phyloP scores from a whole-genome alignment of 1,284 basidiomycete species.

The Phenoliferia sp. region DNA sequence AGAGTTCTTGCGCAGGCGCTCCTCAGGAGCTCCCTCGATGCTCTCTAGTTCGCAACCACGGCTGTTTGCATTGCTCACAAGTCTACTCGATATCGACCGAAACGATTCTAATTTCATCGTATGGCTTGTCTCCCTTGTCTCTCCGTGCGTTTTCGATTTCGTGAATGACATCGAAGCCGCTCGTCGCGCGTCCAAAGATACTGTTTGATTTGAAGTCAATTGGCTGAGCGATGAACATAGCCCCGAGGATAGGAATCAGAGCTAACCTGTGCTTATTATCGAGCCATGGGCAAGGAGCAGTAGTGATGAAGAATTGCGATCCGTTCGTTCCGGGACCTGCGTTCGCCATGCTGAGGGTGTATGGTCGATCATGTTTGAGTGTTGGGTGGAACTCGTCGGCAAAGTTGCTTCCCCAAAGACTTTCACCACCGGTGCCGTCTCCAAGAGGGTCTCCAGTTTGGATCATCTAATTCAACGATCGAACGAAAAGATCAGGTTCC shows the following conservation, averaged over 20 bases:
- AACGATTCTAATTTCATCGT: constrained; percentile 36
- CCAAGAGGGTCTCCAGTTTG: constrained; percentile 97
- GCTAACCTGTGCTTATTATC: constrained; percentile 54
- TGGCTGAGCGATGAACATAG: neutral
- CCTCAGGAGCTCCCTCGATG: too few species aligned
- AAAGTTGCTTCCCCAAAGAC: constrained; percentile 90
- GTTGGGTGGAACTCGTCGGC: constrained; percentile 89
- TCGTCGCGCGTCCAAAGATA: constrained; percentile 52
- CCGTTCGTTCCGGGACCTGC: constrained; percentile 88
- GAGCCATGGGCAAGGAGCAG: constrained; percentile 89
- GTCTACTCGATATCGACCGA: constrained; percentile 25
- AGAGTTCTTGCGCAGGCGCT: too few species aligned
- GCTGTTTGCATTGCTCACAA: too few species aligned
- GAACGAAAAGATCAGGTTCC: neutral
- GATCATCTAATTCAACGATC: constrained; percentile 71
- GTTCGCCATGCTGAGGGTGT: constrained; percentile 99
- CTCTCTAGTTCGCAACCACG: too few species aligned
- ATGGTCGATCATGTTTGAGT: constrained; percentile 86
- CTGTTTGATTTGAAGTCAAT: constrained; percentile 33
- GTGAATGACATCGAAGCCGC: constrained; percentile 53
- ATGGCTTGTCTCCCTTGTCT: constrained; percentile 45
- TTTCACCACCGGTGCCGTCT: constrained; percentile 94
- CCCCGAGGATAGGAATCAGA: neutral
- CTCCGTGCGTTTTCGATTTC: constrained; percentile 74
- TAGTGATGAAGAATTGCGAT: constrained; percentile 96